phyloP scores from a whole-genome alignment of 352 stramenopile genomes.

The Phytopythium litorale region DNA sequence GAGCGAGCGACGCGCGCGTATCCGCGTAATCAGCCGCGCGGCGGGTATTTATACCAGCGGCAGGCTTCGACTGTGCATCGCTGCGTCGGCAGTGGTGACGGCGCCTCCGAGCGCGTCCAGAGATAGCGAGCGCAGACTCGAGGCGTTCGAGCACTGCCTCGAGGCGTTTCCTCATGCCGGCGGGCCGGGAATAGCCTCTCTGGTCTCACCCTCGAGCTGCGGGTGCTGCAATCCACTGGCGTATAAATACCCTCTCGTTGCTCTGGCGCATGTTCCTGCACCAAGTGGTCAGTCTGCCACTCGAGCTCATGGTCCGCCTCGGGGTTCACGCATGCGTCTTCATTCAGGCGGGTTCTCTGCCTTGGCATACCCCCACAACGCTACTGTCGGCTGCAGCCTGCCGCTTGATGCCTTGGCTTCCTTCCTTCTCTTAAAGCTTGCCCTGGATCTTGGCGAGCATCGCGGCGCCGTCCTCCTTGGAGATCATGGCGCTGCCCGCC shows the following conservation, averaged over 20 bases:
- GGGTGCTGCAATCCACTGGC: neutral
- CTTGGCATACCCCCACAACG: neutral
- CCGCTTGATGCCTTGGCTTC: neutral
- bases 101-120: neutral
- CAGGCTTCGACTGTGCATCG: neutral
- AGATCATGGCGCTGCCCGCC: conserved; percentile 50
- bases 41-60: neutral
- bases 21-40: neutral
- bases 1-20: neutral
- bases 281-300: neutral
- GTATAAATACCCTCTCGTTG: neutral
- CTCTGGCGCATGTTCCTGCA: neutral
- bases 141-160: no score
- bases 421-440: conserved; percentile 40
- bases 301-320: neutral
- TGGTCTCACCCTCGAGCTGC: no score
- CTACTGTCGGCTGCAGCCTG: neutral
- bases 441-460: conserved; percentile 76
- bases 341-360: neutral
- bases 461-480: conserved; percentile 46
- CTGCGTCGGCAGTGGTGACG: neutral
- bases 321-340: neutral
- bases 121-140: no score
- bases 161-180: neutral
- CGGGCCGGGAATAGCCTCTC: no score